phyloP scores from a whole-genome alignment of 495 filamentous ascomycete species.

The Aspergillus sclerotiicarbonarius region DNA sequence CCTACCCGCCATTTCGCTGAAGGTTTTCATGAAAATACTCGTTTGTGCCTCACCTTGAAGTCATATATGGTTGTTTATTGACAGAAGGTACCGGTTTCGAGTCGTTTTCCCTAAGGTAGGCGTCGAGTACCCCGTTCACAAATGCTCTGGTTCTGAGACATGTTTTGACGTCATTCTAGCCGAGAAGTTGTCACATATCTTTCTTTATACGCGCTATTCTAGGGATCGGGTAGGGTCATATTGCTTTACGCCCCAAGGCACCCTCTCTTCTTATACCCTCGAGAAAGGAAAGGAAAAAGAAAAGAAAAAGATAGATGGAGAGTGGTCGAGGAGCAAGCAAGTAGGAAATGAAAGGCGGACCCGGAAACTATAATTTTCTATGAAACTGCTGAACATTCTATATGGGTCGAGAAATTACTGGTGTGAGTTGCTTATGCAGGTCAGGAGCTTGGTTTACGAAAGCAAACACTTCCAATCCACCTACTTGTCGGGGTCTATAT shows the following conservation, averaged over 20 bases:
- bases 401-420: constrained; percentile 14
- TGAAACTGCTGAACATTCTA: constrained; percentile 24
- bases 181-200: not conserved
- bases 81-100: not conserved
- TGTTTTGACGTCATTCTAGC: not conserved
- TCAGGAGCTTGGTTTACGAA: constrained; percentile 21
- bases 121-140: not conserved
- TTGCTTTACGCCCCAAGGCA: not conserved
- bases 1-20: constrained; percentile 40
- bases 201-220: not conserved
- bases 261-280: not conserved
- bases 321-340: not conserved
- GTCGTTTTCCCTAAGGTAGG: not conserved
- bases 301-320: not conserved
- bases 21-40: not conserved
- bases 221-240: not conserved
- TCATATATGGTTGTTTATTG: not conserved
- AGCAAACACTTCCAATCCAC: constrained; percentile 13
- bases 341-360: not conserved
- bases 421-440: constrained; percentile 20
- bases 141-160: not conserved
- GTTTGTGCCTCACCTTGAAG: not conserved
- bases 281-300: not conserved
- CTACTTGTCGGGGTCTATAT: constrained; percentile 11
- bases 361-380: constrained; percentile 15